Base-by-base conservation (phyloP, 371 early-diverging fungal species). In the Catenaria anguillulae region DNA sequence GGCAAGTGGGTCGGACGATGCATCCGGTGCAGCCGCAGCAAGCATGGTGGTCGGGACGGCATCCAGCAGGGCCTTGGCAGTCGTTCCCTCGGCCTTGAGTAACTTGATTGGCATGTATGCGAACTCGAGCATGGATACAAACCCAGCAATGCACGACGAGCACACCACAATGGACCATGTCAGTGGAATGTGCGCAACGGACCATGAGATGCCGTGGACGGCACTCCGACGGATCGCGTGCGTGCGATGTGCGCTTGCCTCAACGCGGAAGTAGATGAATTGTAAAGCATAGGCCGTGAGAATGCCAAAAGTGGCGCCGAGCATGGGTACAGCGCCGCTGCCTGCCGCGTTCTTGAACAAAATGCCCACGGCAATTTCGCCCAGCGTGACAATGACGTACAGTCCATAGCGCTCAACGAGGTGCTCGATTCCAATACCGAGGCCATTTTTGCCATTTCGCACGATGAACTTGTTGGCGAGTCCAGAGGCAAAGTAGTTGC, bases 371-470 rank as follows among this genome's bases (percentile, higher is more conserved):
- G 63, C 70, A 17, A 66, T 29, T n/a, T 65, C 67, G 4, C 70
- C 70, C 29, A 70, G 63, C 0, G 62, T 54, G 21, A 67, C 62
- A 26, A 61, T 60, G 35, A 65, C 58, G 15, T 65, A 50, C 26
- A 61, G 42, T 0, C 67, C 67, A 34, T 64, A 24, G 2, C 70
- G 61, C 54, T 70, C 70, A 1, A 63, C 62, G 15, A 62, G 10
- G 63, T 70, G 70, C 55, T 70, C 70, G 42, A 70, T 70, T 54
- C 67, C 60, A 42, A 63, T 2, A 23, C 55, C 56, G 55, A 26
- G 19, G 21, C 3, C 21, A 3, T 3, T 4, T 3, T 17, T 3
- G 19, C 45, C 10, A 23, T 10, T 17, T 3, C 45, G 45, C 3
- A 4, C 52, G 23, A 56, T 63, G 10, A 29, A 36, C 24, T 13